Evolutionary conservation across 164 flowering plant species (phyloP), one percentile per base, ranked within the genome.

Genomic region (Nymphaea thermarum): DNA sequence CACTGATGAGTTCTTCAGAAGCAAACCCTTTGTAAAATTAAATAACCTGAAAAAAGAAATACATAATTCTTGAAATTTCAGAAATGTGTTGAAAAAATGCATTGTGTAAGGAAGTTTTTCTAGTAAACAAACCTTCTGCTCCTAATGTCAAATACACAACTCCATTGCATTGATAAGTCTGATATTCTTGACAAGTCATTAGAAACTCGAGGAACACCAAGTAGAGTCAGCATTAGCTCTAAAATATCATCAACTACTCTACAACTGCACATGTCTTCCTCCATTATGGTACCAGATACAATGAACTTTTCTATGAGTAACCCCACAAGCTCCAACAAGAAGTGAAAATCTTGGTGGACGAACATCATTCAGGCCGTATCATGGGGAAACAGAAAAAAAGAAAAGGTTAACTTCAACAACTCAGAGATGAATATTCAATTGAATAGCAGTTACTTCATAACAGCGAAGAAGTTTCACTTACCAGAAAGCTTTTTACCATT

Each of bases 211-310:
- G 88, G 80, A 67, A 85, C 85, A 74, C 84, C 86, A 75, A 90
- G 78, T 78, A 85, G 77, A 74, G 78, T 74, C 14, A 86, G 75
- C 88, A 90, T 83, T 60, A 89, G 73, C 64, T 80, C 82, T 66
- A 89, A 68, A 62, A 85, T 71, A 71, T 79, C 81, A 68, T 84
- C 80, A 71, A 83, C 64, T 71, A 82, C 69, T 59, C 78, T 80
- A 67, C 64, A 64, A 43, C 59, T 59, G 70, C 70, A 66, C 42
- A 71, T 81, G 45, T 73, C 81, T 67, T 43, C 70, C 44, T 66
- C 72, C n/a, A 4, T 62, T 63, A 3, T 16, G 43, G 60, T 43
- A 68, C 66, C 66, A 73, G 80, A 77, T 7, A 61, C 6, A 61
- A 81, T 44, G 68, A 71, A 78, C 42, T 62, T 83, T 63, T 71